A percentile compares a stretch with the other conserved stretches of the same genome.
Evolutionary conservation across 805 yeast species (phyloP).

Genomic region (Blastobotrys americana): DNA sequence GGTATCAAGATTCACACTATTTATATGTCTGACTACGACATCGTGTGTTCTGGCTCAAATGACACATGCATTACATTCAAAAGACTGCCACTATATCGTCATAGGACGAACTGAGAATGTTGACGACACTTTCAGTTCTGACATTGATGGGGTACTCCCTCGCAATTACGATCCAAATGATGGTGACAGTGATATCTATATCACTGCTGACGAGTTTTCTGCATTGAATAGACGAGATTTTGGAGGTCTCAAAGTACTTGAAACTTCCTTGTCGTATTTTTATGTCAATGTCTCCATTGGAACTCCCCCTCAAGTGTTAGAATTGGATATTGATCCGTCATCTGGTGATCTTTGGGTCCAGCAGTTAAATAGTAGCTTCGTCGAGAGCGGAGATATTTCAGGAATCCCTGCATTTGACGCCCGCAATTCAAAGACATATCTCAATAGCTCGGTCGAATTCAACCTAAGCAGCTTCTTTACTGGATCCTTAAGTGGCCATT

Average conservation of each 20-base stretch:
- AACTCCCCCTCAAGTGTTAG: slow-evolving; percentile 44
- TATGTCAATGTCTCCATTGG: slow-evolving; percentile 38
- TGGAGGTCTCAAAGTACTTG: background rate
- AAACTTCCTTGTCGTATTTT: slow-evolving; percentile 1
- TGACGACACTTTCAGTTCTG: too few relatives aligned
- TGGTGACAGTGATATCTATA: too few relatives aligned
- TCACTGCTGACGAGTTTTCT: too few relatives aligned
- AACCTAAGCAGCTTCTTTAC: slow-evolving; percentile 8
- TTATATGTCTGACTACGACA: too few relatives aligned
- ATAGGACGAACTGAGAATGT: too few relatives aligned
- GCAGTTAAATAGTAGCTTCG: background rate
- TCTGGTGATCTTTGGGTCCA: slow-evolving; percentile 59
- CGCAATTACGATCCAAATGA: too few relatives aligned
- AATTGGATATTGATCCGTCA: slow-evolving; percentile 58
- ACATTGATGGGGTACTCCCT: too few relatives aligned
- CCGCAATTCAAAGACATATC: background rate
- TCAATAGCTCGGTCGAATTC: slow-evolving; percentile 3
- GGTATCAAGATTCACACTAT: too few relatives aligned
- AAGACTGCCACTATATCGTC: too few relatives aligned
- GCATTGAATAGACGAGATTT: background rate
- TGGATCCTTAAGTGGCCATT: slow-evolving; percentile 9
- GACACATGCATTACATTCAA: too few relatives aligned
- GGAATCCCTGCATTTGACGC: slow-evolving; percentile 4
- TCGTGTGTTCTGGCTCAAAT: too few relatives aligned
- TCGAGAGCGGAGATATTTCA: too few relatives aligned